Conservation (phyloP, 179 eudicot species). For the Patellifolia procumbens region DNA sequence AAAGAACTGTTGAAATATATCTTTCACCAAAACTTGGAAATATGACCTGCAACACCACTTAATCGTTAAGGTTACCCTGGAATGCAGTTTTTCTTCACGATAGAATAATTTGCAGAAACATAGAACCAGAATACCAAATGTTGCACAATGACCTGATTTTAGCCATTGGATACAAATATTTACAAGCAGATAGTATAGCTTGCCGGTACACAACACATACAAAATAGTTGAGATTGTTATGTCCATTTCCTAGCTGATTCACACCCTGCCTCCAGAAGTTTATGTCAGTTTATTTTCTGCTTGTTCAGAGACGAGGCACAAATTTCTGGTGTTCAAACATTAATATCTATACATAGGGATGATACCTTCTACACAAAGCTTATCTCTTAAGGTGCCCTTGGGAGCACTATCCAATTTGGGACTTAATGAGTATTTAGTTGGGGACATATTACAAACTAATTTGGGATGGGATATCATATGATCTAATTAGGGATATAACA, state of each 20-base stretch:
- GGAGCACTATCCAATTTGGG: background rate
- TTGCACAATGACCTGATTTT: background rate
- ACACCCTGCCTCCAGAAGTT: background rate
- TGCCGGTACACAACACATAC: background rate
- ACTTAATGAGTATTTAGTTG: background rate
- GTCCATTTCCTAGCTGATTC: background rate
- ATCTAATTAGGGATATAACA: no score
- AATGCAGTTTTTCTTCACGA: background rate
- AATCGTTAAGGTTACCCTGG: background rate
- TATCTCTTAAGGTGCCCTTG: background rate
- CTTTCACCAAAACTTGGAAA: constrained; percentile 81
- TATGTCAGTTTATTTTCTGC: background rate
- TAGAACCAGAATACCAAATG: background rate
- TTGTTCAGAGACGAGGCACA: background rate
- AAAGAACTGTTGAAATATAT: constrained; percentile 57
- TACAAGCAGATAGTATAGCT: background rate
- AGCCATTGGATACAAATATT: no score
- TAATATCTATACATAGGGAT: background rate
- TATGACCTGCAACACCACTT: constrained; percentile 48
- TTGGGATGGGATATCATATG: no score
- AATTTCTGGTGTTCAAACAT: background rate
- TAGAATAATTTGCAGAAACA: background rate
- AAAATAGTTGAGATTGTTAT: background rate
- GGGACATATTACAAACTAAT: no score
- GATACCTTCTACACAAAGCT: background rate